phyloP scores from a whole-genome alignment of 768 basidiomycete species.

The Trametes cubensis region DNA sequence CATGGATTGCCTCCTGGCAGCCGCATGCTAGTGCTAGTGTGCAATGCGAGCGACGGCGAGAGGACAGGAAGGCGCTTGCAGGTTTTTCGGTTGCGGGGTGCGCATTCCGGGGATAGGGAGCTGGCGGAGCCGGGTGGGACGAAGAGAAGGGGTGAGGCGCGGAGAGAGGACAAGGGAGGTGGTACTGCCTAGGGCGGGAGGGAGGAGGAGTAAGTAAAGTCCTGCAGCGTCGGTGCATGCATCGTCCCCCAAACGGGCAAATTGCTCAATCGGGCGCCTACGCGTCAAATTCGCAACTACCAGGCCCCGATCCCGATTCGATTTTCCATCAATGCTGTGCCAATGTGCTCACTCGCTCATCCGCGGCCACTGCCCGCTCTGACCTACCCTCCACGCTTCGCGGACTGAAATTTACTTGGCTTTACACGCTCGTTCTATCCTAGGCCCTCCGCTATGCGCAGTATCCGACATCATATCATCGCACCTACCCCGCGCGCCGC shows the following conservation, averaged over 20 bases:
- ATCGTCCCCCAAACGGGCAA: neutral
- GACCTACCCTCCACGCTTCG: slow-evolving; percentile 14
- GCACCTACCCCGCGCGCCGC: neutral
- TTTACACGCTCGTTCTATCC: neutral
- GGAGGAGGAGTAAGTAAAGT: too few species aligned
- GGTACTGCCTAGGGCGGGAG: too few species aligned
- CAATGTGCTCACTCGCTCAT: neutral
- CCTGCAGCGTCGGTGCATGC: neutral
- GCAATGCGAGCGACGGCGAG: neutral
- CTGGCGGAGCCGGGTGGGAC: neutral
- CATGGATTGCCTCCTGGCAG: neutral
- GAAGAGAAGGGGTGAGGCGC: neutral
- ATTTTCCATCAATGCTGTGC: slow-evolving; percentile 5
- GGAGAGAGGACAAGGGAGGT: too few species aligned
- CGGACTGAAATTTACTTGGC: slow-evolving; percentile 14
- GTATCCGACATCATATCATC: neutral
- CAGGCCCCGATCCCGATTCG: neutral
- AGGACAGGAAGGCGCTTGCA: neutral
- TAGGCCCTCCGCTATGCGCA: neutral
- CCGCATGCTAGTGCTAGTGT: too few species aligned
- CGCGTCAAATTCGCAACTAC: slow-evolving; percentile 7
- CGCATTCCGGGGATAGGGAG: slow-evolving; percentile 7
- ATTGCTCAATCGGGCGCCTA: slow-evolving; percentile 1
- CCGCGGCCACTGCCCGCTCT: slow-evolving; percentile 6
- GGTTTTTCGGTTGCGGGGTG: neutral